These are phyloP conservation scores for Rauvolfia tetraphylla DNA, from an alignment of 257 asterid species.

Conservation along the genomic window DNA sequence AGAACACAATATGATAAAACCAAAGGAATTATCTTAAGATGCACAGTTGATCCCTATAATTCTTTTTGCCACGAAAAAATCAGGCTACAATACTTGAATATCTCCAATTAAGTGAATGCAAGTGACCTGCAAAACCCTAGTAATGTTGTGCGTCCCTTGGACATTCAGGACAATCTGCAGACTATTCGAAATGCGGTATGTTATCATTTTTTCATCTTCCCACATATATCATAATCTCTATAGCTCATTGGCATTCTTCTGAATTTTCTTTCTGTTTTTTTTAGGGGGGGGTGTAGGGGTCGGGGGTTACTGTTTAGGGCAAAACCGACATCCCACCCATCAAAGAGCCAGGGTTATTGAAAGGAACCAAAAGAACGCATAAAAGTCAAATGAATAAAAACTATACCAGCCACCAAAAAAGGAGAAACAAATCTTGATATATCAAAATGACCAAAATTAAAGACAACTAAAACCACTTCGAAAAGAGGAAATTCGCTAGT, in stretches of 20 bases:
- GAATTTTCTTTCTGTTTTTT: too few relatives aligned
- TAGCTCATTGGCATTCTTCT: background rate
- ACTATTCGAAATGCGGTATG: background rate
- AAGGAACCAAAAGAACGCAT: background rate
- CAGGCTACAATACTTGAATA: background rate
- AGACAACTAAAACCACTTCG: background rate
- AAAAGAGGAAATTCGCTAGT: background rate
- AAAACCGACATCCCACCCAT: background rate
- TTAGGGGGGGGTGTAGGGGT: background rate
- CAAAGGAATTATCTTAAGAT: background rate
- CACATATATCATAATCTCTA: background rate
- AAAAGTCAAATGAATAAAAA: background rate
- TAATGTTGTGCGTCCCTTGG: background rate
- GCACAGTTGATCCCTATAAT: background rate
- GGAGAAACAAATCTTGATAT: background rate
- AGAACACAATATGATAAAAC: background rate
- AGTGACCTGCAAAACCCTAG: background rate
- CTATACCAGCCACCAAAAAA: background rate
- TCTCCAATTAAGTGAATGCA: background rate
- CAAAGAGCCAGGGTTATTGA: background rate
- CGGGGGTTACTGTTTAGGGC: background rate
- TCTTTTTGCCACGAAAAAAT: background rate
- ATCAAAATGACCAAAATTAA: background rate
- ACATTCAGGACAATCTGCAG: background rate
- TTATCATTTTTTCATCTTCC: background rate